These are phyloP conservation scores for Hyaloperonospora arabidopsidis DNA, from an alignment of 352 stramenopile species.

Conservation along the genomic window DNA sequence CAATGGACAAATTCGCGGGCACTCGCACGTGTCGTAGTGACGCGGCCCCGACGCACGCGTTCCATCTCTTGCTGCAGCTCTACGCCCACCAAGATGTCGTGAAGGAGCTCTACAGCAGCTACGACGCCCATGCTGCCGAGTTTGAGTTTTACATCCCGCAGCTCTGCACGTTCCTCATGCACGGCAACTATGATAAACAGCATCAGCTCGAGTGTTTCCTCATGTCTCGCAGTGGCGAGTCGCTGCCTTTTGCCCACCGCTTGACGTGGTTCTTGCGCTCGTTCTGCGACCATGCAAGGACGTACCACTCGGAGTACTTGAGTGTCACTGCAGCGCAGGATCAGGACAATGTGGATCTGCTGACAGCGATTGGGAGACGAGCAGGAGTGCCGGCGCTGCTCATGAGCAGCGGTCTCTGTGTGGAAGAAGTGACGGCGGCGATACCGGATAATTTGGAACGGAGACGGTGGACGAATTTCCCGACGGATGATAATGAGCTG, in stretches of 20 bases:
- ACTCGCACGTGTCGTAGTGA: conserved; percentile 18
- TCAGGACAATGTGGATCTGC: conserved; percentile 54
- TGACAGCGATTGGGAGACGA: conserved; percentile 56
- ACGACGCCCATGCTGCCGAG: conserved; percentile 48
- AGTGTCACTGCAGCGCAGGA: conserved; percentile 50
- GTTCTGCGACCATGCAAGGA: conserved; percentile 59
- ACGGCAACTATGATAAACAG: conserved; percentile 79
- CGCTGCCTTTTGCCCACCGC: conserved; percentile 78
- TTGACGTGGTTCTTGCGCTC: conserved; percentile 84
- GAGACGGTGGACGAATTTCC: conserved; percentile 49
- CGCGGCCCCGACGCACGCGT: conserved; percentile 32
- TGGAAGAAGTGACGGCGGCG: conserved; percentile 47
- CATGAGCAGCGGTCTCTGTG: conserved; percentile 66
- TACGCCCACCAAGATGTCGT: conserved; percentile 80
- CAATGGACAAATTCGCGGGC: conserved; percentile 45
- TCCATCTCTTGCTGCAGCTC: conserved; percentile 68
- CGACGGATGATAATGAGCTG: conserved; percentile 43
- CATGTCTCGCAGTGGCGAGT: conserved; percentile 71
- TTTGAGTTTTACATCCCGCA: conserved; percentile 89
- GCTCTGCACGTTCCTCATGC: conserved; percentile 77
- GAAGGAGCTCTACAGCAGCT: conserved; percentile 64
- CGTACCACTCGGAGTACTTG: conserved; percentile 71
- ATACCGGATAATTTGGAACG: conserved; percentile 43
- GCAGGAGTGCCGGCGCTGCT: conserved; percentile 62
- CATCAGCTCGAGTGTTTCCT: conserved; percentile 83